phyloP scores from a whole-genome alignment of 352 stramenopile species.

The Phytophthora pini region DNA sequence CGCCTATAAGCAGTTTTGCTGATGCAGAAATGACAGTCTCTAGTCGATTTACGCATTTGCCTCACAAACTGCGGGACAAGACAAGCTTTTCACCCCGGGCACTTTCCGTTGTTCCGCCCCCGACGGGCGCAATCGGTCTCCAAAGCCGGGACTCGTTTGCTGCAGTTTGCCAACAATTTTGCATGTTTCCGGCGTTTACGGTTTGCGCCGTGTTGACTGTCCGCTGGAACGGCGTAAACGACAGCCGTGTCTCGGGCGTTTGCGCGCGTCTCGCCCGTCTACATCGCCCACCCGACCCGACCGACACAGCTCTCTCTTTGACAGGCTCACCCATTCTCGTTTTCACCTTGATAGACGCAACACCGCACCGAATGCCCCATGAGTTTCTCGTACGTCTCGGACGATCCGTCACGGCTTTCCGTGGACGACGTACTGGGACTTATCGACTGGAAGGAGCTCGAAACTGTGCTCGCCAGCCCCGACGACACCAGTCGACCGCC shows the following conservation, averaged over 20 bases:
- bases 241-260: slow-evolving; percentile 28
- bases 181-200: slow-evolving; percentile 29
- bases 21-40: no score
- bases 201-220: slow-evolving; percentile 17
- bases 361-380: slow-evolving; percentile 29
- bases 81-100: background rate
- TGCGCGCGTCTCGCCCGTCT: slow-evolving; percentile 24
- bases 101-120: slow-evolving; percentile 13
- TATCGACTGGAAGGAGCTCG: slow-evolving; percentile 45
- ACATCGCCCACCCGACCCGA: background rate
- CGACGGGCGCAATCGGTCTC: slow-evolving; percentile 10
- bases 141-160: slow-evolving; percentile 10
- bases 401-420: slow-evolving; percentile 34
- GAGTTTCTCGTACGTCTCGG: slow-evolving; percentile 33
- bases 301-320: background rate
- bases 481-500: slow-evolving; percentile 23
- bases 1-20: background rate
- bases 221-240: slow-evolving; percentile 29
- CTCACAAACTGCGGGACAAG: background rate
- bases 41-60: no score
- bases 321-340: slow-evolving; percentile 21
- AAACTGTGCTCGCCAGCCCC: slow-evolving; percentile 31
- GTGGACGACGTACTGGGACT: slow-evolving; percentile 38
- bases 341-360: slow-evolving; percentile 26
- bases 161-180: background rate